Evolutionary conservation across 495 filamentous ascomycete genomes (phyloP).

Genomic region (Podospora appendiculata): DNA sequence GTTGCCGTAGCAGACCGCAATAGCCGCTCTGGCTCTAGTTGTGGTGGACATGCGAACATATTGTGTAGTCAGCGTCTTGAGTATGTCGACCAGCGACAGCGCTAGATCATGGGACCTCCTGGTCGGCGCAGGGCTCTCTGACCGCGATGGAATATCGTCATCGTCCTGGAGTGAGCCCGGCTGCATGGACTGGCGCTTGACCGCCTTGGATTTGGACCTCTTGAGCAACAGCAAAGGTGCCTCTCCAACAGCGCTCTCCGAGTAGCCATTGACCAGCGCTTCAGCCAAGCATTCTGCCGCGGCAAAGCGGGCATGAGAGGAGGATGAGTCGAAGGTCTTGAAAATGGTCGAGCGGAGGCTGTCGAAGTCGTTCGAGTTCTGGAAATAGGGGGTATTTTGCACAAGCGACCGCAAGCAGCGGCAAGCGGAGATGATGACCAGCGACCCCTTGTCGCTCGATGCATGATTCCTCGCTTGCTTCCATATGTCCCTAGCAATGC

Average conservation of each 20-base stretch:
- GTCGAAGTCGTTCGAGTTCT: conserved; percentile 88
- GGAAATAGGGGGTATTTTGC: conserved; percentile 67
- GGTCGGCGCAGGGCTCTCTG: conserved; percentile 60
- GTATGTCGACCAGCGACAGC: conserved; percentile 69
- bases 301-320: conserved; percentile 66
- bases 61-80: conserved; percentile 73
- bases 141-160: conserved; percentile 66
- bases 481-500: conserved; percentile 82
- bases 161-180: conserved; percentile 47
- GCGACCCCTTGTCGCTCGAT: conserved; percentile 68
- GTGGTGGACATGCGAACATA: conserved; percentile 75
- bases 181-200: conserved; percentile 58
- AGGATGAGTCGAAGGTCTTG: conserved; percentile 76
- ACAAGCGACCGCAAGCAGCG: conserved; percentile 70
- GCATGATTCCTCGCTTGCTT: conserved; percentile 78
- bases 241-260: conserved; percentile 49
- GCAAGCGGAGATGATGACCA: conserved; percentile 75
- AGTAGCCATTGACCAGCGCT: conserved; percentile 71
- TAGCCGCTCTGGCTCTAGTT: conserved; percentile 71
- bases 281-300: conserved; percentile 81
- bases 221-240: conserved; percentile 54
- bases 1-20: conserved; percentile 81
- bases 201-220: conserved; percentile 63
- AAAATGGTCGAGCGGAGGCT: conserved; percentile 69
- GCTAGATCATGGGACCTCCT: conserved; percentile 65